A percentile compares a stretch with the other conserved stretches of the same genome.
Conservation (phyloP, 345 rosid species). For the Theobroma cacao region DNA sequence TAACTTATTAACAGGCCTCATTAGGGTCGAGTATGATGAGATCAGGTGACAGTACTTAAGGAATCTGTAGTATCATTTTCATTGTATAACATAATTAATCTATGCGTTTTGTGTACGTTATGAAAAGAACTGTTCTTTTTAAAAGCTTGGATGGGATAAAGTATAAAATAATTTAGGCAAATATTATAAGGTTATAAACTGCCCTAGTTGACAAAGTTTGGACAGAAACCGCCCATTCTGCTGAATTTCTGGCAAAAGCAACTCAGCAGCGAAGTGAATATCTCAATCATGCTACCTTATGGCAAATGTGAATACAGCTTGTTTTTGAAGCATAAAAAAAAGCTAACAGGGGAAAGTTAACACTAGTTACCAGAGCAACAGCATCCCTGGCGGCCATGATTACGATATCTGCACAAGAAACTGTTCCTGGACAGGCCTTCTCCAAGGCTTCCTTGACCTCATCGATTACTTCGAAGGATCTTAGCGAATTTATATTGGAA, state of each 20-base stretch:
- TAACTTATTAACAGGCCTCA: no score
- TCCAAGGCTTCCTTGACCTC: conserved; percentile 71
- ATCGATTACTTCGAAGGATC: conserved; percentile 76
- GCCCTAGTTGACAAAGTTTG: conserved; percentile 16
- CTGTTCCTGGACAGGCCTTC: conserved; percentile 66
- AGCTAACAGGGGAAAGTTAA: background rate
- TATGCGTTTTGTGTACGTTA: background rate
- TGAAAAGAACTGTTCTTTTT: background rate
- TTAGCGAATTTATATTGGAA: conserved; percentile 77
- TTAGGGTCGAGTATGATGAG: background rate
- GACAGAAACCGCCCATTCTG: conserved; percentile 11
- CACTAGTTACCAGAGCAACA: conserved; percentile 61
- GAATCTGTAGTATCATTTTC: background rate
- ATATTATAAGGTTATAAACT: background rate
- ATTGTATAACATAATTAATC: background rate
- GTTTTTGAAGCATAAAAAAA: background rate
- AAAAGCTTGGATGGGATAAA: background rate
- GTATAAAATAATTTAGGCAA: background rate
- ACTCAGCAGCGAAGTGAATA: background rate
- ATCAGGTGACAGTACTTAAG: background rate
- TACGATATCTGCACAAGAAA: conserved; percentile 89
- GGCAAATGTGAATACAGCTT: background rate
- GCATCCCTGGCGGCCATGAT: conserved; percentile 94
- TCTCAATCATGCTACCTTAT: background rate
- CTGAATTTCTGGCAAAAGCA: conserved; percentile 20